A percentile compares a stretch with the other conserved stretches of the same genome.
Evolutionary conservation across 176 grass and related monocot species (phyloP).

Genomic region (Hyparrhenia diplandra): DNA sequence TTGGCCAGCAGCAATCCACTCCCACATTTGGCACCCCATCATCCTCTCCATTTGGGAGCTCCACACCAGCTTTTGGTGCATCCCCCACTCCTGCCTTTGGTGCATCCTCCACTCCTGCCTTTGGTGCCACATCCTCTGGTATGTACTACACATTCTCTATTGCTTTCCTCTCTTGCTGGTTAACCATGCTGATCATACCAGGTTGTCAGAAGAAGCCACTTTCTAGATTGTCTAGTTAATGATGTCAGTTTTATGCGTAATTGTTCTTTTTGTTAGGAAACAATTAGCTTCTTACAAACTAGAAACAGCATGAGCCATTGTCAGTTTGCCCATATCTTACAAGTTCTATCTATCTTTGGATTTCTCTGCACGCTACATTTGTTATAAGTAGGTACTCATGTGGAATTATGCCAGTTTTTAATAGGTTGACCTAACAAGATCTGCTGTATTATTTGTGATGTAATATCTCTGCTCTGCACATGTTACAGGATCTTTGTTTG

Average conservation of each 20-base stretch:
- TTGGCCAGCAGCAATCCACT: constrained; percentile 56
- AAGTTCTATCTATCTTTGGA: neutral
- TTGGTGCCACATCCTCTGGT: constrained; percentile 58
- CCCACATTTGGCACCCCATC: constrained; percentile 54
- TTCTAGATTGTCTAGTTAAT: no score
- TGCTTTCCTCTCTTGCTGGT: neutral
- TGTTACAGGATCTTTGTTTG: constrained; percentile 75
- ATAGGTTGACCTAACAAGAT: neutral
- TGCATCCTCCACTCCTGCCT: no score
- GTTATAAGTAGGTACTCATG: neutral
- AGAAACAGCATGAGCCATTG: no score
- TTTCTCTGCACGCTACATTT: neutral
- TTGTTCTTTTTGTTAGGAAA: no score
- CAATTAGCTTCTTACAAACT: no score
- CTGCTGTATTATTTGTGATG: neutral
- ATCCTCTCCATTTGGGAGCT: constrained; percentile 34
- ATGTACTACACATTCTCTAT: neutral
- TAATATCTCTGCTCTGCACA: neutral
- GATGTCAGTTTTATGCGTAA: no score
- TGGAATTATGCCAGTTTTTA: neutral
- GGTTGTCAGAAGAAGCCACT: no score
- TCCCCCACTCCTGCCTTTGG: constrained; percentile 45
- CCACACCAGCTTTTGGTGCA: constrained; percentile 35
- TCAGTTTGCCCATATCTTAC: neutral
- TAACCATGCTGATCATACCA: neutral